Evolutionary conservation across 352 stramenopile genomes (phyloP).

Genomic region (Pythium phragmitis): DNA sequence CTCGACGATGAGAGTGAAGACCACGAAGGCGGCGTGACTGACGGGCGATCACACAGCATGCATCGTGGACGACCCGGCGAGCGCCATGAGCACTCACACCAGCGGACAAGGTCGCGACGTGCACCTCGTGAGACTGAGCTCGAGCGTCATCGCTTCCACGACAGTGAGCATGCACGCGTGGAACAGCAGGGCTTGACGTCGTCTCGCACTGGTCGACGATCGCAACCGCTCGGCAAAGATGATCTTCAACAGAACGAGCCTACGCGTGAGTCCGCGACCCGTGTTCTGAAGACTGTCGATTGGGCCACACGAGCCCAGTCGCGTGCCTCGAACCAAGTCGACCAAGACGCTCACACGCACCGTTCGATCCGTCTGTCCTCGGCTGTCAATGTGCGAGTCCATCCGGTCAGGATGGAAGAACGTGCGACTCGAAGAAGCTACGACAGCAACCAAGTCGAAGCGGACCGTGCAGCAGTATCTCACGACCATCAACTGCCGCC

Average conservation of each 20-base stretch:
- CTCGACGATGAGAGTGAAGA: no score
- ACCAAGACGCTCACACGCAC: no score
- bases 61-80: no score
- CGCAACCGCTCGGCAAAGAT: neutral
- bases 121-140: no score
- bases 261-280: neutral
- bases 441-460: neutral
- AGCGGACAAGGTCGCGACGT: no score
- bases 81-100: no score
- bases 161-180: neutral
- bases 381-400: no score
- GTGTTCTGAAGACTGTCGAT: neutral
- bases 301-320: neutral
- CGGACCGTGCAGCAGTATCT: no score
- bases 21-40: no score
- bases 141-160: no score
- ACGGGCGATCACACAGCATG: no score
- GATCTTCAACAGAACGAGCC: neutral
- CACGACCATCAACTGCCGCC: neutral
- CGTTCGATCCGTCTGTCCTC: no score
- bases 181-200: neutral
- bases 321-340: neutral
- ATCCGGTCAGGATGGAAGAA: neutral
- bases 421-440: neutral
- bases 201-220: neutral